Percentiles rank a stretch among this genome's conserved stretches.
Evolutionary conservation across 2,329 filamentous ascomycete genomes (phyloP).

Genomic region (Cladosporium sp.): DNA sequence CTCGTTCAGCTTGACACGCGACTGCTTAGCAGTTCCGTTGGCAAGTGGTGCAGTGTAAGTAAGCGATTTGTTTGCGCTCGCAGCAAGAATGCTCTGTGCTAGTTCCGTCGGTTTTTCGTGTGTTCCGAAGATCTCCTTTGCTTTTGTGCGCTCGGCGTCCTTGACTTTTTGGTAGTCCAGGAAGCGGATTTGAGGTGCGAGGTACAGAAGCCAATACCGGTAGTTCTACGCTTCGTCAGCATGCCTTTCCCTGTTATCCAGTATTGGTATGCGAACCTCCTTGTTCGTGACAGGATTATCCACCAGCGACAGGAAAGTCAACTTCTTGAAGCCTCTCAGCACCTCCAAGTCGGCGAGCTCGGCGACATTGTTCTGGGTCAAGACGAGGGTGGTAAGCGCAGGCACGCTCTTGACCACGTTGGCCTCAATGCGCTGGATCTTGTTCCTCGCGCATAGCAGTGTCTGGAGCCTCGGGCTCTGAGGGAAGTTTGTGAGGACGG

Average conservation of each 20-base stretch:
- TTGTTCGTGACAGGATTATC: slow-evolving; percentile 91
- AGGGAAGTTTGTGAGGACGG: slow-evolving; percentile 86
- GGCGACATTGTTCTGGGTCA: slow-evolving; percentile 77
- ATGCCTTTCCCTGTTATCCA: slow-evolving; percentile 6
- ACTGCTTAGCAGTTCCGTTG: slow-evolving; percentile 41
- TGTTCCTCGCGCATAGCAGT: slow-evolving; percentile 85
- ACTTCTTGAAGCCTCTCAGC: slow-evolving; percentile 64
- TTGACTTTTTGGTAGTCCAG: slow-evolving; percentile 92
- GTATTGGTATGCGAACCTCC: slow-evolving; percentile 63
- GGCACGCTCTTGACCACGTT: slow-evolving; percentile 74
- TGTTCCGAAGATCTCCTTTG: slow-evolving; percentile 80
- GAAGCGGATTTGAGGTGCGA: slow-evolving; percentile 80
- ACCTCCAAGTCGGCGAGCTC: slow-evolving; percentile 87
- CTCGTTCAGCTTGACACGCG: slow-evolving; percentile 65
- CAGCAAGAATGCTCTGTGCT: slow-evolving; percentile 79
- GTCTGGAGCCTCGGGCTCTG: slow-evolving; percentile 84
- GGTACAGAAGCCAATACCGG: slow-evolving; percentile 87
- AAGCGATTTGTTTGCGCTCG: slow-evolving; percentile 77
- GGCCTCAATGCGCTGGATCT: slow-evolving; percentile 77
- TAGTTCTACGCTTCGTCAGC: slow-evolving; percentile 65
- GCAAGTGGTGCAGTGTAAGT: slow-evolving; percentile 48
- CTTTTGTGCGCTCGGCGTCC: slow-evolving; percentile 74
- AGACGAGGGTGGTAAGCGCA: slow-evolving; percentile 75
- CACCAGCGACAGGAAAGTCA: slow-evolving; percentile 78
- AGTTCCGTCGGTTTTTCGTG: slow-evolving; percentile 69